A percentile compares a stretch with the other conserved stretches of the same genome.
phyloP scores from a whole-genome alignment of 495 filamentous ascomycete genomes.

The Xylaria nigripes region DNA sequence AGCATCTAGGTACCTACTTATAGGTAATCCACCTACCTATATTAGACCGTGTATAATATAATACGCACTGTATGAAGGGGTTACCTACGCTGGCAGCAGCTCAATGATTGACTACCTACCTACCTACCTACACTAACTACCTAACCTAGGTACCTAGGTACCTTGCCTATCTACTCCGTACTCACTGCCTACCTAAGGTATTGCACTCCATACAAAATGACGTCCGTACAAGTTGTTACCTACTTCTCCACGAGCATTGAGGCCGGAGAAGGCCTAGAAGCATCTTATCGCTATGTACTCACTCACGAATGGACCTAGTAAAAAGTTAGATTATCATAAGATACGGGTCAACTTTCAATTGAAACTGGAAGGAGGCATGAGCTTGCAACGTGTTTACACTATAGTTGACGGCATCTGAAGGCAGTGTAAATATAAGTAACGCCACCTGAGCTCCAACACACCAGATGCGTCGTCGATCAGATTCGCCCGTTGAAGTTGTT shows the following conservation, averaged over 20 bases:
- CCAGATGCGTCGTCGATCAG: slow-evolving; percentile 8
- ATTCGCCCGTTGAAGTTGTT: background rate
- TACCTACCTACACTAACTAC: no score
- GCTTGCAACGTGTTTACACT: background rate
- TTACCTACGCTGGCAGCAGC: background rate
- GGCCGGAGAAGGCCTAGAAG: background rate
- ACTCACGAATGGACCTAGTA: background rate
- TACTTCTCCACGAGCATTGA: background rate
- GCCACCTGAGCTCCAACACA: background rate
- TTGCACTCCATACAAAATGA: background rate
- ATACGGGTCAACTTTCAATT: background rate
- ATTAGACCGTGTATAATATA: background rate
- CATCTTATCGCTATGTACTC: background rate
- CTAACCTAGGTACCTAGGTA: no score
- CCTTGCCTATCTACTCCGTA: no score
- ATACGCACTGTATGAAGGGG: background rate
- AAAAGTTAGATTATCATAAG: background rate
- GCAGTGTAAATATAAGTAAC: background rate
- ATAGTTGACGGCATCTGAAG: background rate
- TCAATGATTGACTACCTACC: no score
- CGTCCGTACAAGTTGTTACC: background rate
- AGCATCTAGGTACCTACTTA: no score
- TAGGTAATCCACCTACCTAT: no score
- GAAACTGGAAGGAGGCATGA: background rate
- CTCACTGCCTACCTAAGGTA: no score